phyloP scores from a whole-genome alignment of 2,329 filamentous ascomycete genomes.

The Colletotrichum incanum region DNA sequence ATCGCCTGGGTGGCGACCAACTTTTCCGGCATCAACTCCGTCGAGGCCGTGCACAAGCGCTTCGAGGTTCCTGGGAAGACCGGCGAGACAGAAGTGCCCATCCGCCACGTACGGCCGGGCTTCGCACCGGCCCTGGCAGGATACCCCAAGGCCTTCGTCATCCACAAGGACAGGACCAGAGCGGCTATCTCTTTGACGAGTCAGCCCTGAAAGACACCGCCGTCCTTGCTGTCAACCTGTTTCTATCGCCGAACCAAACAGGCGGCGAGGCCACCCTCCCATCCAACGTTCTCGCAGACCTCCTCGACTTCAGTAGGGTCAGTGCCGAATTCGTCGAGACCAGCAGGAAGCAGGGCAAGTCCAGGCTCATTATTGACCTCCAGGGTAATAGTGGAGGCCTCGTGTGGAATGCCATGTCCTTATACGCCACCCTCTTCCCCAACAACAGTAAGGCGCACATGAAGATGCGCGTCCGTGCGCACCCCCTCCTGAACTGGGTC shows the following conservation, averaged over 20 bases:
- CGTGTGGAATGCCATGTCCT: conserved; percentile 24
- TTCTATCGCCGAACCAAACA: no score
- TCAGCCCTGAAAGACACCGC: no score
- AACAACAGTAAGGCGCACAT: conserved; percentile 6
- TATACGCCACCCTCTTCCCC: conserved; percentile 37
- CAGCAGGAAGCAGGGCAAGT: conserved; percentile 64
- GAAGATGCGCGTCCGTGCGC: conserved; percentile 35
- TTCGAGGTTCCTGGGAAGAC: no score
- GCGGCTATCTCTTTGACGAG: no score
- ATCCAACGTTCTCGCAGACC: neutral
- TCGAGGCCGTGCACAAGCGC: neutral
- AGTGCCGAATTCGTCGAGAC: conserved; percentile 59
- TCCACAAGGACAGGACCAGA: no score
- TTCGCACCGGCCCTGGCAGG: no score
- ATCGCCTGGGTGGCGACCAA: conserved; percentile 21
- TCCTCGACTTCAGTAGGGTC: conserved; percentile 20
- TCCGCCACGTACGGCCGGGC: no score
- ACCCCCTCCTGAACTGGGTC: neutral
- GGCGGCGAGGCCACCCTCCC: no score
- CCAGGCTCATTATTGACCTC: conserved; percentile 75
- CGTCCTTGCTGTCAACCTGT: no score
- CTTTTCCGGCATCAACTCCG: conserved; percentile 36
- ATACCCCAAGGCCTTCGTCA: no score
- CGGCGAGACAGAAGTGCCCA: no score
- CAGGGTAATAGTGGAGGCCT: conserved; percentile 73